These are phyloP conservation scores for Cadophora malorum DNA, from an alignment of 2,329 filamentous ascomycete genomes.

Conservation along the genomic window DNA sequence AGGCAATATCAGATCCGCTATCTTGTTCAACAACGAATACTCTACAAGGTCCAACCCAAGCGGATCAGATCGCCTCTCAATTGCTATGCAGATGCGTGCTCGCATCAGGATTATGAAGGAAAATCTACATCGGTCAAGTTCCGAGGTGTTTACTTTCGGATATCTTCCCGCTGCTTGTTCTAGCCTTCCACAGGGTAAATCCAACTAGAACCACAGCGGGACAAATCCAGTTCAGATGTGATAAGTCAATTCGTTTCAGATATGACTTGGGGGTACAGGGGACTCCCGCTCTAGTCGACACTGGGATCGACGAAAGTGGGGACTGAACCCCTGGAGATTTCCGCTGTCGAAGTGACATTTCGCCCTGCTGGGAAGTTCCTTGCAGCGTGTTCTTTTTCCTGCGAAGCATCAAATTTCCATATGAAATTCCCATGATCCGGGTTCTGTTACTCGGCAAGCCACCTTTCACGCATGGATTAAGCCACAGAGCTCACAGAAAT, in stretches of 20 bases:
- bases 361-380: conserved; percentile 10
- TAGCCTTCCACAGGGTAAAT: background rate
- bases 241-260: conserved; percentile 26
- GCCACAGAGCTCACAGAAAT: background rate
- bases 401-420: conserved; percentile 25
- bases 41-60: background rate
- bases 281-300: conserved; percentile 20
- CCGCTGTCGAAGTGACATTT: conserved; percentile 13
- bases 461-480: conserved; percentile 1
- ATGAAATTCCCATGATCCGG: conserved; percentile 12
- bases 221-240: conserved; percentile 19
- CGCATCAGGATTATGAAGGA: background rate
- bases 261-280: conserved; percentile 19
- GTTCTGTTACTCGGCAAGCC: conserved; percentile 22
- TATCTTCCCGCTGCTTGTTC: conserved; percentile 2
- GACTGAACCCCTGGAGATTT: conserved; percentile 15
- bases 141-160: conserved; percentile 5
- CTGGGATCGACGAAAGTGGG: conserved; percentile 32
- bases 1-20: background rate
- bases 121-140: background rate
- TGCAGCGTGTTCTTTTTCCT: conserved; percentile 14
- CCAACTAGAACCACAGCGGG: background rate
- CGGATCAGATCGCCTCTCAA: background rate
- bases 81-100: background rate
- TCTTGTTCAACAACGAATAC: background rate